These are phyloP conservation scores for Cystofilobasidium ferigula DNA, from an alignment of 768 basidiomycete species.

Conservation along the genomic window DNA sequence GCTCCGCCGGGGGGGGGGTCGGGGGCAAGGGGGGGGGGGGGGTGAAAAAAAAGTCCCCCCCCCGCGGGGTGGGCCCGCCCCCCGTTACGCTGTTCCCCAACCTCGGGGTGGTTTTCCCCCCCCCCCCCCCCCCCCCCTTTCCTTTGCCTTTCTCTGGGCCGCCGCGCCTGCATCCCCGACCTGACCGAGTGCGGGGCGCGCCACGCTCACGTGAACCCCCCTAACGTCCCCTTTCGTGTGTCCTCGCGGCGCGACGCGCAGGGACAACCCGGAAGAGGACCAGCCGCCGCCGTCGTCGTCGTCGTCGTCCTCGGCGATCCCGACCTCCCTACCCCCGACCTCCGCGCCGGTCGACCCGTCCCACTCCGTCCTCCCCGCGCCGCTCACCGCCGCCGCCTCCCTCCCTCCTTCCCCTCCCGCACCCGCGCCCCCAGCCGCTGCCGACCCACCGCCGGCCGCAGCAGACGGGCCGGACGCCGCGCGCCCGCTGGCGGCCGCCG, in stretches of 20 bases:
- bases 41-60: too few relatives aligned
- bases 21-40: too few relatives aligned
- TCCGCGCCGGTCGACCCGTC: not conserved
- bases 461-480: not conserved
- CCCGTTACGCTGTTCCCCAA: not conserved
- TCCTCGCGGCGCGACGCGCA: not conserved
- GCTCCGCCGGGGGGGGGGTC: too few relatives aligned
- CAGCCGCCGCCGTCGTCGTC: not conserved
- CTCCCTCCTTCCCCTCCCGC: not conserved
- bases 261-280: conserved; percentile 16
- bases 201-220: too few relatives aligned
- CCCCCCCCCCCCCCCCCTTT: too few relatives aligned
- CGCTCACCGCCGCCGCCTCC: conserved; percentile 15
- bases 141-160: too few relatives aligned
- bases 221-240: too few relatives aligned
- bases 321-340: not conserved
- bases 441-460: not conserved
- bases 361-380: conserved; percentile 7
- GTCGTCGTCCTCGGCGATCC: not conserved
- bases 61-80: too few relatives aligned
- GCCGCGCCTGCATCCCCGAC: too few relatives aligned
- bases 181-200: too few relatives aligned
- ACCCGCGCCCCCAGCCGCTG: not conserved
- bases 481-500: not conserved
- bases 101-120: too few relatives aligned